A percentile compares a stretch with the other conserved stretches of the same genome.
Evolutionary conservation across 2,329 filamentous ascomycete species (phyloP).

Genomic region (Incumbomyces lentus): DNA sequence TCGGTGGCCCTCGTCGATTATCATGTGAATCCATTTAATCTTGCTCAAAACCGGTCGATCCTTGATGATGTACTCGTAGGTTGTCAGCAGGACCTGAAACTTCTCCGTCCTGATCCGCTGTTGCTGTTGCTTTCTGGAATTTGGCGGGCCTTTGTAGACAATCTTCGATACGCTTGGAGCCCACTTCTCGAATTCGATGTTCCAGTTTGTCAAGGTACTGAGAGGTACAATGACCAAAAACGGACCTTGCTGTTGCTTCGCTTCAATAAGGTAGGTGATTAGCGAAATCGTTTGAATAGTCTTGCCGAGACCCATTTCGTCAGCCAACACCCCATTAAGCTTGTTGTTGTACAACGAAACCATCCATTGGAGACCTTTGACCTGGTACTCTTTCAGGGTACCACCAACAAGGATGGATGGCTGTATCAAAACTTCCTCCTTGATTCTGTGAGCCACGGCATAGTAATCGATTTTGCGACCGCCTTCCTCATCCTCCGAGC

Average conservation of each 20-base stretch:
- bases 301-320: conserved; percentile 99
- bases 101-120: conserved; percentile 87
- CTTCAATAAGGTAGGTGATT: conserved; percentile 93
- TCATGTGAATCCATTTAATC: conserved; percentile 99
- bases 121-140: conserved; percentile 76
- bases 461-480: conserved; percentile 94
- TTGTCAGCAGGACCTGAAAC: conserved; percentile 94
- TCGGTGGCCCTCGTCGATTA: conserved; percentile 96
- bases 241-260: conserved; percentile 81
- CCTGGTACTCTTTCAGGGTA: conserved; percentile 88
- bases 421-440: conserved; percentile 79
- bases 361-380: conserved; percentile 99
- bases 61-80: conserved; percentile 99
- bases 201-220: conserved; percentile 98
- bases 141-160: conserved; percentile 94
- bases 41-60: conserved; percentile 90
- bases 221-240: conserved; percentile 95
- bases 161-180: conserved; percentile 76
- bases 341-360: conserved; percentile 99
- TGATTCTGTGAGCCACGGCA: conserved; percentile 88
- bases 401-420: conserved; percentile 82
- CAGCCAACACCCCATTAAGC: conserved; percentile 93
- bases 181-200: conserved; percentile 97
- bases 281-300: conserved; percentile 98
- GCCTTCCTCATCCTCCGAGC: conserved; percentile 56